These are phyloP conservation scores for Entomortierella beljakovae DNA, from an alignment of 192 early-diverging fungal species.

Conservation along the genomic window DNA sequence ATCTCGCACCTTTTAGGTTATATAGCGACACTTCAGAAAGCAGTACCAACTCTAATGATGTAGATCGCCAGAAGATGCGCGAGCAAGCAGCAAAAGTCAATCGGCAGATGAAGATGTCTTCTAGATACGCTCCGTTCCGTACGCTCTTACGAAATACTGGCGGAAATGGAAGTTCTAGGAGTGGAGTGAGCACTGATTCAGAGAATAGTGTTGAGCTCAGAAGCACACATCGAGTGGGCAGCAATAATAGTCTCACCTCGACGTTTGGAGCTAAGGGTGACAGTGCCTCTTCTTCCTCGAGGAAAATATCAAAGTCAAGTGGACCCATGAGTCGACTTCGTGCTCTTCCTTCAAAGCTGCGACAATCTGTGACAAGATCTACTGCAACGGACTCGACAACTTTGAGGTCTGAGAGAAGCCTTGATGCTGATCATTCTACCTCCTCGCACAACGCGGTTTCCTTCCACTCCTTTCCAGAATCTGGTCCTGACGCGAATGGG, in stretches of 20 bases:
- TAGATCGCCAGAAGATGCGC: conserved; percentile 14
- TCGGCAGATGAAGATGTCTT: conserved; percentile 6
- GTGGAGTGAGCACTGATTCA: neutral
- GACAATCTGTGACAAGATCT: neutral
- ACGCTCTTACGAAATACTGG: neutral
- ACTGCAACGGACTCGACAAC: neutral
- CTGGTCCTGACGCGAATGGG: no score
- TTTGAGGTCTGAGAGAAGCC: neutral
- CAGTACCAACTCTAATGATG: neutral
- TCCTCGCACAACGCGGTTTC: no score
- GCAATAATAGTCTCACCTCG: no score
- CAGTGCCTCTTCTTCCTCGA: no score
- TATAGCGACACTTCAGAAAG: conserved; percentile 16
- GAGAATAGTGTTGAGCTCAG: neutral
- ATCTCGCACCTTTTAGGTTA: neutral
- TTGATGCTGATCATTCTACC: neutral
- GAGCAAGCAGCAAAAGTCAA: conserved; percentile 19
- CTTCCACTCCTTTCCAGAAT: no score
- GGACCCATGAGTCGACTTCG: no score
- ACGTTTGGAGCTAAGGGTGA: no score
- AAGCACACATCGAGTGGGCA: no score
- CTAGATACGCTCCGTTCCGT: neutral
- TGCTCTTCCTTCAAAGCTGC: neutral
- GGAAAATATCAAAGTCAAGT: no score
- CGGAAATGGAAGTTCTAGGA: neutral